phyloP scores from a whole-genome alignment of 1,139 yeast species.

The Trichomonascaceae sp. region DNA sequence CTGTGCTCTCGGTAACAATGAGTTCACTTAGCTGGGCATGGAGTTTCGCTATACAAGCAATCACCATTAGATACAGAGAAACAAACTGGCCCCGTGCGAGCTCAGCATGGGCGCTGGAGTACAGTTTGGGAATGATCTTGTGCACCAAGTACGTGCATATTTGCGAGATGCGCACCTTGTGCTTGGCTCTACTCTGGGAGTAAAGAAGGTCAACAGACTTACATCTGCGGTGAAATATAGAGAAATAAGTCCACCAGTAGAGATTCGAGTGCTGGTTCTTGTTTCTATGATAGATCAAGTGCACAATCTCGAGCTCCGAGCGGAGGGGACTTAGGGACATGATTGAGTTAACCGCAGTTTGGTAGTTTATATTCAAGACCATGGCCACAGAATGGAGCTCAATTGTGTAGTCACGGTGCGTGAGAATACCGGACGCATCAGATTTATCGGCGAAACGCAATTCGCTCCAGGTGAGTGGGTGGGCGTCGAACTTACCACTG shows the following conservation, averaged over 20 bases:
- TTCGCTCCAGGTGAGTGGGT: conserved; percentile 56
- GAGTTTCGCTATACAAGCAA: conserved; percentile 45
- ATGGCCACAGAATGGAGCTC: too few relatives aligned
- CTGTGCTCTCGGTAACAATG: not conserved
- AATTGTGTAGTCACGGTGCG: too few relatives aligned
- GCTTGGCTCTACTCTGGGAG: too few relatives aligned
- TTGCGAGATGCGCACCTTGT: too few relatives aligned
- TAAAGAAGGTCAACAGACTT: too few relatives aligned
- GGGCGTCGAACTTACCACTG: conserved; percentile 56
- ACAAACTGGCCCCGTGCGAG: conserved; percentile 70
- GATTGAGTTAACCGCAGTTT: not conserved
- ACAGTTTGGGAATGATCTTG: conserved; percentile 37
- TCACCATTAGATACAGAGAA: conserved; percentile 54
- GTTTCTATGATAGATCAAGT: conserved; percentile 55
- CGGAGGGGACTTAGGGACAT: conserved; percentile 1
- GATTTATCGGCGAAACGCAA: conserved; percentile 34
- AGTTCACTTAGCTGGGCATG: not conserved
- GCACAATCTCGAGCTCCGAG: conserved; percentile 44
- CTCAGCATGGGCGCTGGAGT: conserved; percentile 51
- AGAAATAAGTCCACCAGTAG: conserved; percentile 62
- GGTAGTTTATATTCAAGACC: too few relatives aligned
- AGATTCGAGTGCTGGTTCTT: conserved; percentile 66
- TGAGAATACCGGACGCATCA: too few relatives aligned
- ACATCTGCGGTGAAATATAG: conserved; percentile 45
- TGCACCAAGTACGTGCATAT: conserved; percentile 29